These are phyloP conservation scores for Scutellaria galericulata DNA, from an alignment of 257 asterid genomes.

Conservation along the genomic window DNA sequence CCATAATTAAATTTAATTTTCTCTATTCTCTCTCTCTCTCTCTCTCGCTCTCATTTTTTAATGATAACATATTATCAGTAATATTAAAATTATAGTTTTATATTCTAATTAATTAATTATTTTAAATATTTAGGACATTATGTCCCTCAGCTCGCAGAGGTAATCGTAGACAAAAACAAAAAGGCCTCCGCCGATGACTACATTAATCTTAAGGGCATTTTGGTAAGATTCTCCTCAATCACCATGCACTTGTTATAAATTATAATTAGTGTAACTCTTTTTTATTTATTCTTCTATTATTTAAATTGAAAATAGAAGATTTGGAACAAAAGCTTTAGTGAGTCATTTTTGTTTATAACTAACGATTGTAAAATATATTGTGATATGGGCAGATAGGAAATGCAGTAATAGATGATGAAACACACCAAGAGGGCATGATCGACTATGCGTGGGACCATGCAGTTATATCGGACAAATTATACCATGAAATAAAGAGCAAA, in stretches of 20 bases:
- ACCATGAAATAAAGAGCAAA: constrained; percentile 42
- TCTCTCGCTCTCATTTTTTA: too few relatives aligned
- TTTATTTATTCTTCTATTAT: too few relatives aligned
- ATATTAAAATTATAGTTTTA: background rate
- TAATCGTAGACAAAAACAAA: constrained; percentile 55
- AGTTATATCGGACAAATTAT: constrained; percentile 70
- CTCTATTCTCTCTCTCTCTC: background rate
- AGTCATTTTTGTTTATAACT: too few relatives aligned
- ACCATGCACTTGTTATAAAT: too few relatives aligned
- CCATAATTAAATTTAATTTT: background rate
- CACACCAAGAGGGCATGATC: constrained; percentile 71
- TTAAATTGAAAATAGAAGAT: too few relatives aligned
- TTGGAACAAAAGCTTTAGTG: too few relatives aligned
- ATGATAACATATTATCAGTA: too few relatives aligned
- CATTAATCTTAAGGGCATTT: constrained; percentile 67
- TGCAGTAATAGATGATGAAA: constrained; percentile 68
- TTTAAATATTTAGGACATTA: constrained; percentile 58
- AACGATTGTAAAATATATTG: background rate
- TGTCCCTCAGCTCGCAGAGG: constrained; percentile 73
- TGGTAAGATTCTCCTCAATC: constrained; percentile 43
- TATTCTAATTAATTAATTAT: background rate
- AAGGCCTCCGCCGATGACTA: constrained; percentile 25
- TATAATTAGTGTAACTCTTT: too few relatives aligned
- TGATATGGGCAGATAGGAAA: constrained; percentile 60
- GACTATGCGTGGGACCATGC: constrained; percentile 89